A percentile compares a stretch with the other conserved stretches of the same genome.
These are phyloP conservation scores for Nemania sp. DNA, from an alignment of 2,329 filamentous ascomycete genomes.

Conservation along the genomic window DNA sequence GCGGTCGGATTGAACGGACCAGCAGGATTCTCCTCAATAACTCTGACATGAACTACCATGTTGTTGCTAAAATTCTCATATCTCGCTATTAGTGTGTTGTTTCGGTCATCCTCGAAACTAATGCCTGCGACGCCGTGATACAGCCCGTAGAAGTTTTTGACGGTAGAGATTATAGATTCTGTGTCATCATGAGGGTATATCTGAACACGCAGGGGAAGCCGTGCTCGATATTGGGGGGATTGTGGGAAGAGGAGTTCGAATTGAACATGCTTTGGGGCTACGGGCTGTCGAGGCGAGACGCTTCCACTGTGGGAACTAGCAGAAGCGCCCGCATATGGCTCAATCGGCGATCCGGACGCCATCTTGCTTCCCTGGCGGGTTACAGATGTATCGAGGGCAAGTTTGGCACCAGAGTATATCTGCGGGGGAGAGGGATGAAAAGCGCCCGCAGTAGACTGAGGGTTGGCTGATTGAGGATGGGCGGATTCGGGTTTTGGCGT, in stretches of 20 bases:
- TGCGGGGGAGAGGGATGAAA: constrained; percentile 42
- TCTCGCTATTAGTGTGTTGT: constrained; percentile 90
- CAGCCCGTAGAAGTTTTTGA: constrained; percentile 98
- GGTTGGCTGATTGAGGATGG: constrained; percentile 38
- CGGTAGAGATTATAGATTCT: constrained; percentile 96
- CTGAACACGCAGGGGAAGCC: constrained; percentile 86
- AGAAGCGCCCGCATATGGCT: constrained; percentile 50
- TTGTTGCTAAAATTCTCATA: constrained; percentile 96
- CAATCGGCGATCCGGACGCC: constrained; percentile 62
- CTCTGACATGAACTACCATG: constrained; percentile 93
- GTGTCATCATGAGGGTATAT: constrained; percentile 97
- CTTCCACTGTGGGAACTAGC: constrained; percentile 58
- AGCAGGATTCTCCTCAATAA: constrained; percentile 71
- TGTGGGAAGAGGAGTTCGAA: constrained; percentile 81
- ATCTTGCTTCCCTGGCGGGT: constrained; percentile 53
- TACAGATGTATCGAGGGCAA: constrained; percentile 46
- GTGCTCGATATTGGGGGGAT: constrained; percentile 75
- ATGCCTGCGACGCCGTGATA: constrained; percentile 88
- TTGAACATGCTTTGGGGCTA: constrained; percentile 77
- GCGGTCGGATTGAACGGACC: constrained; percentile 64
- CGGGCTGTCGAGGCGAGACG: constrained; percentile 60
- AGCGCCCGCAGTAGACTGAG: constrained; percentile 47
- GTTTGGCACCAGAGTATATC: constrained; percentile 38
- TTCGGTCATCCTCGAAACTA: constrained; percentile 92
- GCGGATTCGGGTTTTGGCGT: constrained; percentile 45